Conservation (phyloP, 2,329 filamentous ascomycete species). For the Aspergillus sojae region DNA sequence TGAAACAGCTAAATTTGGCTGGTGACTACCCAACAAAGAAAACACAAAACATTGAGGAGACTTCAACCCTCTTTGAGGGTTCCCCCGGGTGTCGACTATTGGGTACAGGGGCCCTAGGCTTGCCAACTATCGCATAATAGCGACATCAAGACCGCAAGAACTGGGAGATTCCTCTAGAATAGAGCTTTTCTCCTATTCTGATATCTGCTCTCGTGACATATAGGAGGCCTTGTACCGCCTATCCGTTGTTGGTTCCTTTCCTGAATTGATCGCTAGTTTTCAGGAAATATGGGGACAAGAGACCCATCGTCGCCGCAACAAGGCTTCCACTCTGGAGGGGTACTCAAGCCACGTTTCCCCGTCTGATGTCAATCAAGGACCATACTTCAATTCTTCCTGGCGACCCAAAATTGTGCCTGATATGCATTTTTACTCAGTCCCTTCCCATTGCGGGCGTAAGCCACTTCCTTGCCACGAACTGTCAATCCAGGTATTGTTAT, state of each 20-base stretch:
- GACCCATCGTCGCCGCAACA: background rate
- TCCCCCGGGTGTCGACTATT: background rate
- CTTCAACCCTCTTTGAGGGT: background rate
- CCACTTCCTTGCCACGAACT: slow-evolving; percentile 52
- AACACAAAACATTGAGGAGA: background rate
- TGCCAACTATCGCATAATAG: background rate
- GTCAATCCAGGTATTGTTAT: slow-evolving; percentile 45
- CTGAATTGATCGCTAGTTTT: no score
- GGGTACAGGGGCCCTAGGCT: background rate
- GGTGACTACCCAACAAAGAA: background rate
- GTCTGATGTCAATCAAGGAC: fast-evolving
- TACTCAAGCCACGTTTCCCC: background rate
- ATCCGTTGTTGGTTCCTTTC: background rate
- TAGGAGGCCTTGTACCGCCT: no score
- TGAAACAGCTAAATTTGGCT: background rate
- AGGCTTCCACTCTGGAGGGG: background rate
- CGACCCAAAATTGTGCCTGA: slow-evolving; percentile 59
- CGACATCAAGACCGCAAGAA: no score
- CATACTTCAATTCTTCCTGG: background rate
- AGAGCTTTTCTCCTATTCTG: no score
- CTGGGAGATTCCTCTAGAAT: no score
- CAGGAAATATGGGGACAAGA: no score
- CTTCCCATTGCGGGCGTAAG: slow-evolving; percentile 56
- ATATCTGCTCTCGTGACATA: no score
- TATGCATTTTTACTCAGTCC: slow-evolving; percentile 58